phyloP scores from a whole-genome alignment of 176 grass and related monocot species.

The Oryza meridionalis region DNA sequence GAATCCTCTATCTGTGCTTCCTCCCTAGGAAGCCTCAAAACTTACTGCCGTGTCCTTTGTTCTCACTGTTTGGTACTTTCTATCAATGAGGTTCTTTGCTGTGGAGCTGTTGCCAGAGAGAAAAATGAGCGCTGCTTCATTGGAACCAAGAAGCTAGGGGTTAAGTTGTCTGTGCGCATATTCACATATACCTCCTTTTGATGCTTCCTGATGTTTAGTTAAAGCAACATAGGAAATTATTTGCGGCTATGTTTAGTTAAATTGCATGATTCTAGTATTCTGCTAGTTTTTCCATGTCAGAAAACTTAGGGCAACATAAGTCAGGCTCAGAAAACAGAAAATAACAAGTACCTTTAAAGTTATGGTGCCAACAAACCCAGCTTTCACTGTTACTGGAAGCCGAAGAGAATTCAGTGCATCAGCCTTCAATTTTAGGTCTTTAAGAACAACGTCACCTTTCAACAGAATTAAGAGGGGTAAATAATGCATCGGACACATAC shows the following conservation, averaged over 20 bases:
- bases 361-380: conserved; percentile 97
- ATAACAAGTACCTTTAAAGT: conserved; percentile 74
- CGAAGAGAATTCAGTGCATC: conserved; percentile 95
- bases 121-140: neutral
- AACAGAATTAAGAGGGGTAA: conserved; percentile 32
- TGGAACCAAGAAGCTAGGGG: neutral
- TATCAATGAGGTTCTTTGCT: neutral
- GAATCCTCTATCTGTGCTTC: too few relatives aligned
- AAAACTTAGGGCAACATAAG: conserved; percentile 27
- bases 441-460: conserved; percentile 96
- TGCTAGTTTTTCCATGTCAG: neutral
- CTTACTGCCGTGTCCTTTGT: neutral
- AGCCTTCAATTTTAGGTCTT: conserved; percentile 96
- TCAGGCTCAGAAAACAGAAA: conserved; percentile 30
- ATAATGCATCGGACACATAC: conserved; percentile 31
- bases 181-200: neutral
- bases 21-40: too few relatives aligned
- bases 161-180: neutral
- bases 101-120: neutral
- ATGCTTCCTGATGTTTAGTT: neutral
- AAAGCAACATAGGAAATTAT: neutral
- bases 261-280: neutral
- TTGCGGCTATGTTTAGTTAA: neutral
- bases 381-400: conserved; percentile 98
- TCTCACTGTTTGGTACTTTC: neutral